phyloP scores from a whole-genome alignment of 768 basidiomycete genomes.

The Mrakia hoshinonis region DNA sequence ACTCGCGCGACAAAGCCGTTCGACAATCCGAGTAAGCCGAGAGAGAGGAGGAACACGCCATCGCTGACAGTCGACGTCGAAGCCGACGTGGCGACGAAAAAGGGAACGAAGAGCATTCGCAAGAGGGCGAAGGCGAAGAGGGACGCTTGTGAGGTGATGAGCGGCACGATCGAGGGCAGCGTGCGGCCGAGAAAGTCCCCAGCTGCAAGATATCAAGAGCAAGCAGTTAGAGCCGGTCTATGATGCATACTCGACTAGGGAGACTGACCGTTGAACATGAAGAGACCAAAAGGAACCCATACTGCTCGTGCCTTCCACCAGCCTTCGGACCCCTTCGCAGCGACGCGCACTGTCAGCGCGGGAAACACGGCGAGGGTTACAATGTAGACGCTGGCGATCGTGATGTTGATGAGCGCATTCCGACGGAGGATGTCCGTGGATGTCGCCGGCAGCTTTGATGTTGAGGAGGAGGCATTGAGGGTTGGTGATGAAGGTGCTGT shows the following conservation, averaged over 20 bases:
- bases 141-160: background rate
- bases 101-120: constrained; percentile 19
- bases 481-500: background rate
- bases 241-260: background rate
- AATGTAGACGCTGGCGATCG: constrained; percentile 7
- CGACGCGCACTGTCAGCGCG: constrained; percentile 16
- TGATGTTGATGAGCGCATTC: constrained; percentile 12
- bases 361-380: constrained; percentile 24
- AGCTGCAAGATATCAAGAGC: background rate
- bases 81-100: constrained; percentile 10
- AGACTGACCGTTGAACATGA: constrained; percentile 20
- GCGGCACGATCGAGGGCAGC: background rate
- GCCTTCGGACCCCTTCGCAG: background rate
- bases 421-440: background rate
- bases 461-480: background rate
- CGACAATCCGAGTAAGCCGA: background rate
- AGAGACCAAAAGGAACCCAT: constrained; percentile 23
- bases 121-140: background rate
- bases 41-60: background rate
- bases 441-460: background rate
- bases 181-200: constrained; percentile 16
- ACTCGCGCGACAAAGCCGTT: constrained; percentile 19
- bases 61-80: background rate
- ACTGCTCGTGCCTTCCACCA: constrained; percentile 7
- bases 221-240: background rate